Evolutionary conservation across 1,284 basidiomycete genomes (phyloP).

Genomic region (Cryptococcus amylolentus): DNA sequence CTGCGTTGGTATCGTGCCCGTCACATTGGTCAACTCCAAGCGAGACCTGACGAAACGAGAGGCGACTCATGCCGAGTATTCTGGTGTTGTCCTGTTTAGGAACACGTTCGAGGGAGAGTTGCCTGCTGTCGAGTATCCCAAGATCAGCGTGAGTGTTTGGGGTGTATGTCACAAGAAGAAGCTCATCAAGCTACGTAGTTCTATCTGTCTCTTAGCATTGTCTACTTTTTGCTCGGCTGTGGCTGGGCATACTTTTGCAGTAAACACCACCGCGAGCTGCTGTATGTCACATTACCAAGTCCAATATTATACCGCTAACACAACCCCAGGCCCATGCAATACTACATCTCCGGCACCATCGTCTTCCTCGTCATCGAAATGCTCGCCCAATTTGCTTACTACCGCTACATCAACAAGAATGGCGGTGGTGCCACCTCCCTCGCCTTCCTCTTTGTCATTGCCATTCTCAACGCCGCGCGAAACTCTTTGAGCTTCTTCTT

Average conservation of each 20-base stretch:
- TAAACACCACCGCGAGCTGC: constrained; percentile 72
- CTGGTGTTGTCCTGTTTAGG: constrained; percentile 75
- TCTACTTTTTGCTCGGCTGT: constrained; percentile 66
- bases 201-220: constrained; percentile 76
- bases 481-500: constrained; percentile 95
- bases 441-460: constrained; percentile 79
- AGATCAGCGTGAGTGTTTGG: constrained; percentile 71
- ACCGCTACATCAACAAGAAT: constrained; percentile 78
- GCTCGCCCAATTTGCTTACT: constrained; percentile 66
- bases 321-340: constrained; percentile 54
- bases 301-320: not conserved
- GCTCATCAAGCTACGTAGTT: constrained; percentile 58
- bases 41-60: constrained; percentile 10
- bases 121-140: constrained; percentile 94
- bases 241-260: constrained; percentile 84
- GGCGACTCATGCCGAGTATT: constrained; percentile 71
- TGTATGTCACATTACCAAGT: constrained; percentile 45
- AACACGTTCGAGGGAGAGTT: constrained; percentile 87
- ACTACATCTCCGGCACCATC: constrained; percentile 90
- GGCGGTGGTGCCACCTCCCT: constrained; percentile 70
- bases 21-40: constrained; percentile 58
- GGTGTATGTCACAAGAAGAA: not conserved
- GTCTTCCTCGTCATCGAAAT: constrained; percentile 89
- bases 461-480: constrained; percentile 82
- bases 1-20: constrained; percentile 83